Evolutionary conservation across 495 filamentous ascomycete genomes (phyloP).

Genomic region (Neurospora sp.): DNA sequence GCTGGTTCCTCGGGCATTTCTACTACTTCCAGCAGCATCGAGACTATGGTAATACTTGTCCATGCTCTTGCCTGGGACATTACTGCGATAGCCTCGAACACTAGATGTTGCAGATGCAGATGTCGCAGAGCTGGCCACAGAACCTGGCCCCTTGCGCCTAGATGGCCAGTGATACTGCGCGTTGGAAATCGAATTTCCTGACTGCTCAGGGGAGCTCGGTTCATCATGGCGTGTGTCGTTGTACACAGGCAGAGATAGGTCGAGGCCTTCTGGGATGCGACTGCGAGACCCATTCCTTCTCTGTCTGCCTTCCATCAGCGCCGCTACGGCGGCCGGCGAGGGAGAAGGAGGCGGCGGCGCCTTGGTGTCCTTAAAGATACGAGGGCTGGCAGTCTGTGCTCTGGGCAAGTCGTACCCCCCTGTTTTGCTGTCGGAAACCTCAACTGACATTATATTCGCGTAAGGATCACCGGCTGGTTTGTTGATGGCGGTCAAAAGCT

Average conservation of each 20-base stretch:
- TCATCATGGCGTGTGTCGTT: slow-evolving; percentile 44
- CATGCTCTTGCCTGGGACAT: slow-evolving; percentile 48
- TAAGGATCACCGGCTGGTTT: slow-evolving; percentile 13
- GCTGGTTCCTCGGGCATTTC: slow-evolving; percentile 45
- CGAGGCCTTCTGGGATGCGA: slow-evolving; percentile 72
- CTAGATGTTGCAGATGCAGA: slow-evolving; percentile 28
- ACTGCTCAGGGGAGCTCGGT: slow-evolving; percentile 40
- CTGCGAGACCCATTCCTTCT: slow-evolving; percentile 63
- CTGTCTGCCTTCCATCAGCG: slow-evolving; percentile 44
- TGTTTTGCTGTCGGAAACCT: slow-evolving; percentile 1
- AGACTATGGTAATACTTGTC: slow-evolving; percentile 85
- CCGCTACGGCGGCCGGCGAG: slow-evolving; percentile 32
- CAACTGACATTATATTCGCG: slow-evolving; percentile 9
- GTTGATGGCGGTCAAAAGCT: slow-evolving; percentile 19
- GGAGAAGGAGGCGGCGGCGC: slow-evolving; percentile 42
- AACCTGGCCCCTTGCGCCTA: slow-evolving; percentile 34
- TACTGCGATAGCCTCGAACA: slow-evolving; percentile 26
- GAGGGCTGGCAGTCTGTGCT: slow-evolving; percentile 40
- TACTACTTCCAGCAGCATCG: slow-evolving; percentile 58
- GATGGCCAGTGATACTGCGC: slow-evolving; percentile 36
- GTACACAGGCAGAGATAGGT: slow-evolving; percentile 57
- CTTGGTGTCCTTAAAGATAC: slow-evolving; percentile 33
- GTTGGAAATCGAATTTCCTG: slow-evolving; percentile 31
- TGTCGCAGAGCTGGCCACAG: slow-evolving; percentile 37
- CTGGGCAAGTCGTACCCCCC: slow-evolving; percentile 20